Evolutionary conservation across 768 basidiomycete species (phyloP), one percentile per base, ranked within the genome.

Genomic region (Boletus subparvulus): DNA sequence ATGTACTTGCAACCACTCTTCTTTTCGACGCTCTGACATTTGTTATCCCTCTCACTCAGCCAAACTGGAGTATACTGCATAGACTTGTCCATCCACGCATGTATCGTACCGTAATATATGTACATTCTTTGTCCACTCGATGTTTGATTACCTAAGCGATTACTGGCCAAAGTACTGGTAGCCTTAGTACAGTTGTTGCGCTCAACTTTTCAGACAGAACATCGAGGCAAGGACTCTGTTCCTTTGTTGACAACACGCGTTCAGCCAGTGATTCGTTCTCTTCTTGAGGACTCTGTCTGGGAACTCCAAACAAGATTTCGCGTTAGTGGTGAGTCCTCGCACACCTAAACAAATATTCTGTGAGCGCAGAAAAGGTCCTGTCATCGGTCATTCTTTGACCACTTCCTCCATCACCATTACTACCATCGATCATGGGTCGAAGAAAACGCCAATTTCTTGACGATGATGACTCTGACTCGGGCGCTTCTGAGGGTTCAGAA

Each of bases 391-490:
- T 21, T 26, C 36, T 54, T 55, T 50, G 30, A 44, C 35, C 16
- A 26, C 52, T 32, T 41, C 47, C 16, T 50, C 19, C 40, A 41
- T 30, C 16, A 17, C 32, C 36, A 46, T 49, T 21, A 47, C 47
- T 19, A 37, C 47, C 45, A 43, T 49, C 36, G 17, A 58, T 56
- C 41, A 93, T 93, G 91, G 83, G 83, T 52, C 83, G 90, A 52
- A 78, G 88, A 59, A 93, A 92, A 69, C 84, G 90, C 55, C 77
- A 85, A 41, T 75, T 91, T 39, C 82, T 91, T 42, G 90, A 91
- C 52, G 87, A 85, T 42, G 83, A 74, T 56, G 82, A 88, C 69
- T 86, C 86, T 0, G 87, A 90, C 69, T 88, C 90, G 8, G 85
- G 87, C 67, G 86, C 88, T 12, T 86, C 84, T 47, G 75, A 76